A percentile compares a stretch with the other conserved stretches of the same genome.
These are phyloP conservation scores for Hypsizygus marmoreus DNA, from an alignment of 768 basidiomycete species.

Conservation along the genomic window DNA sequence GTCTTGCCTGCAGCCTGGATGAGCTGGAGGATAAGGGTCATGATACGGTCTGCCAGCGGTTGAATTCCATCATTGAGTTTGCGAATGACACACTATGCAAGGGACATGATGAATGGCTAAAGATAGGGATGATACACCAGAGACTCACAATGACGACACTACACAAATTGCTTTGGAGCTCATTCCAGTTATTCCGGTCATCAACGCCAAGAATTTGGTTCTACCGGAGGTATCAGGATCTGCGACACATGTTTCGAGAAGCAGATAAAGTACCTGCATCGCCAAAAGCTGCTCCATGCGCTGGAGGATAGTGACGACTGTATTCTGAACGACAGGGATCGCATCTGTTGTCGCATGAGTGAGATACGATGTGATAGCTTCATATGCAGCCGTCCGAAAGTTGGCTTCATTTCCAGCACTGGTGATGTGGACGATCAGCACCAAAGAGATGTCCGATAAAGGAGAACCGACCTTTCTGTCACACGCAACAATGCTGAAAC, in stretches of 20 bases:
- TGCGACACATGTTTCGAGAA: background rate
- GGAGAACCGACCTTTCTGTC: constrained; percentile 73
- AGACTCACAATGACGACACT: constrained; percentile 79
- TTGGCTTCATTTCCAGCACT: constrained; percentile 88
- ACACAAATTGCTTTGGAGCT: constrained; percentile 94
- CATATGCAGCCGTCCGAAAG: constrained; percentile 93
- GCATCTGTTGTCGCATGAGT: constrained; percentile 79
- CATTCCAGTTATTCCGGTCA: constrained; percentile 99
- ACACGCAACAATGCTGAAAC: constrained; percentile 81
- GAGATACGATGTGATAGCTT: constrained; percentile 88
- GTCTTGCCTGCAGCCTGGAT: constrained; percentile 89
- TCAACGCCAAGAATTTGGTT: constrained; percentile 94
- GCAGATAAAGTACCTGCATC: constrained; percentile 65
- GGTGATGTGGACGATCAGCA: constrained; percentile 16
- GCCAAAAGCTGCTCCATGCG: constrained; percentile 87
- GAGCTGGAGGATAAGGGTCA: constrained; percentile 86
- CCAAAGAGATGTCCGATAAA: background rate
- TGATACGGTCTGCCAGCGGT: constrained; percentile 90
- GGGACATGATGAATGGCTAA: too few species aligned
- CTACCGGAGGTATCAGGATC: constrained; percentile 33
- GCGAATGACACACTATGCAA: constrained; percentile 85
- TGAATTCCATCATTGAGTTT: constrained; percentile 82
- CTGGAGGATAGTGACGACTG: constrained; percentile 77
- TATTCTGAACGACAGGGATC: constrained; percentile 79
- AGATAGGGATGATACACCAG: background rate